These are phyloP conservation scores for Claviceps maximensis DNA, from an alignment of 2,329 filamentous ascomycete species.

Conservation along the genomic window DNA sequence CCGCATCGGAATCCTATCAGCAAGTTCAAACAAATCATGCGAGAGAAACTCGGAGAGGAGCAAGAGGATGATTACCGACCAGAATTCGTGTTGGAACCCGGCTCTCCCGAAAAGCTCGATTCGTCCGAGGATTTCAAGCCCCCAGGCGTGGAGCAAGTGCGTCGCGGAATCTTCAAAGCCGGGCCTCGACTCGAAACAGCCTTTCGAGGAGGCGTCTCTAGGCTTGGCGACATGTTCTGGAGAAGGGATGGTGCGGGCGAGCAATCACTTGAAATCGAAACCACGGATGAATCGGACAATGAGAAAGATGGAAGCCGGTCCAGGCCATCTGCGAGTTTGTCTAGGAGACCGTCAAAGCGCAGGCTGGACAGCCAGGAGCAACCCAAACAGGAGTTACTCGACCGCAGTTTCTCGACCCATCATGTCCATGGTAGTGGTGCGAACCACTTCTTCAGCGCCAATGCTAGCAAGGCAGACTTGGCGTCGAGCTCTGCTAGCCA, in stretches of 20 bases:
- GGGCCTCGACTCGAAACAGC: slow-evolving; percentile 56
- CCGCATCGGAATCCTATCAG: slow-evolving; percentile 46
- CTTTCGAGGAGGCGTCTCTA: slow-evolving; percentile 46
- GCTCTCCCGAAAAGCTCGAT: slow-evolving; percentile 13
- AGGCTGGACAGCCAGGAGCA: slow-evolving; percentile 17
- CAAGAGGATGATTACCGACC: slow-evolving; percentile 18
- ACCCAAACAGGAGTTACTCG: slow-evolving; percentile 34
- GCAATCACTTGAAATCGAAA: slow-evolving; percentile 24
- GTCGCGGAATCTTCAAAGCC: slow-evolving; percentile 64
- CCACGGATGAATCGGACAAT: slow-evolving; percentile 36
- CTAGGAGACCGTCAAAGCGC: slow-evolving; percentile 20
- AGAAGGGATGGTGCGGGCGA: slow-evolving; percentile 31
- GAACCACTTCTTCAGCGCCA: slow-evolving; percentile 8
- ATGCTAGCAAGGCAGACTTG: slow-evolving; percentile 9
- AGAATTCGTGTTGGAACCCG: slow-evolving; percentile 15
- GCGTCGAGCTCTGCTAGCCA: slow-evolving; percentile 4
- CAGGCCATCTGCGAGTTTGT: slow-evolving; percentile 22
- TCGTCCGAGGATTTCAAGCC: slow-evolving; percentile 13
- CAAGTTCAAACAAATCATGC: slow-evolving; percentile 42
- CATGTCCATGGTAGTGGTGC: slow-evolving; percentile 17
- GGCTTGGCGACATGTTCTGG: slow-evolving; percentile 44
- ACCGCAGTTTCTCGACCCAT: slow-evolving; percentile 41
- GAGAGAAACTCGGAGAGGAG: slow-evolving; percentile 31
- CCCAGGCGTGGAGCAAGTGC: slow-evolving; percentile 18
- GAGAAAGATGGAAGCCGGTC: slow-evolving; percentile 28